A percentile compares a stretch with the other conserved stretches of the same genome.
Evolutionary conservation across 2,329 filamentous ascomycete genomes (phyloP).

Genomic region (Hypoxylon sp.): DNA sequence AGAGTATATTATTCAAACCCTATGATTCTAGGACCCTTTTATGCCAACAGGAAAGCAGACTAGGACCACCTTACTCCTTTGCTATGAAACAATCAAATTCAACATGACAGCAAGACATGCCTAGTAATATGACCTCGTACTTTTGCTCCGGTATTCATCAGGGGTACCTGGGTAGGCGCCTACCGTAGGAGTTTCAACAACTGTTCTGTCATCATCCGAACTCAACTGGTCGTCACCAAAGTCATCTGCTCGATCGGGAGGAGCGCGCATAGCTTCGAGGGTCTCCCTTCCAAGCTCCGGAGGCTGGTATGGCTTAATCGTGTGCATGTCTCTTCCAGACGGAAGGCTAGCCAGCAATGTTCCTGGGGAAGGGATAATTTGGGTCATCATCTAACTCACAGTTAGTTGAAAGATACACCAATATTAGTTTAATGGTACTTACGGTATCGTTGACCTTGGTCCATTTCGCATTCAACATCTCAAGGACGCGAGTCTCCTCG

Average conservation of each 20-base stretch:
- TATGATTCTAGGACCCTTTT: too few species aligned
- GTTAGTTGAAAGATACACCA: too few species aligned
- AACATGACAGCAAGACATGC: too few species aligned
- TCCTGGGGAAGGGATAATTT: slow-evolving; percentile 75
- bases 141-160: slow-evolving; percentile 41
- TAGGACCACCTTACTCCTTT: too few species aligned
- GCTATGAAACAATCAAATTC: too few species aligned
- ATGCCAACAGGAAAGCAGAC: too few species aligned
- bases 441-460: slow-evolving; percentile 92
- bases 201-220: slow-evolving; percentile 52
- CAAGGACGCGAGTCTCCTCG: slow-evolving; percentile 85
- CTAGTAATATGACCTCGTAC: slow-evolving; percentile 46
- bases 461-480: slow-evolving; percentile 91
- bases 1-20: too few species aligned
- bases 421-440: slow-evolving; percentile 50
- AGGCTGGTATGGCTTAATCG: slow-evolving; percentile 71
- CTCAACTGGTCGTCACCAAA: slow-evolving; percentile 51
- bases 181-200: slow-evolving; percentile 38
- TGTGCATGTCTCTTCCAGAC: slow-evolving; percentile 86
- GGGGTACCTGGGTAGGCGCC: slow-evolving; percentile 44
- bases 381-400: slow-evolving; percentile 75
- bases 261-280: slow-evolving; percentile 68
- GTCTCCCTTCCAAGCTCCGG: slow-evolving; percentile 71
- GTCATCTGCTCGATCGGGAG: slow-evolving; percentile 57
- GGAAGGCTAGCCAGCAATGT: slow-evolving; percentile 82